phyloP scores from a whole-genome alignment of 352 stramenopile genomes.

The Phytophthora agathidicida region DNA sequence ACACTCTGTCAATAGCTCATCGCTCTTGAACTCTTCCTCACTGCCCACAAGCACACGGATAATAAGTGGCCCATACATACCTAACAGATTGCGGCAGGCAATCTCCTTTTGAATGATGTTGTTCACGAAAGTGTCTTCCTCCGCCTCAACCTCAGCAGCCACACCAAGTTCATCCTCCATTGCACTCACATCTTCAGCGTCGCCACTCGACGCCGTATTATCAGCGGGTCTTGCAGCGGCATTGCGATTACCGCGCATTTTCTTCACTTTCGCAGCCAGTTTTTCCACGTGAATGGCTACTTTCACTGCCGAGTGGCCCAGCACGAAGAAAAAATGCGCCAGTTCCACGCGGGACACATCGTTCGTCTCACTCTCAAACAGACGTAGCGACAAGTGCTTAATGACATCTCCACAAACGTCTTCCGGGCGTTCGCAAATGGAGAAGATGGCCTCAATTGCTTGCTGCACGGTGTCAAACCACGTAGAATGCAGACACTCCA shows the following conservation, averaged over 20 bases:
- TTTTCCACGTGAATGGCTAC: conserved; percentile 95
- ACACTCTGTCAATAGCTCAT: conserved; percentile 90
- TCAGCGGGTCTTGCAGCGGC: conserved; percentile 23
- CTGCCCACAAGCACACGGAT: conserved; percentile 81
- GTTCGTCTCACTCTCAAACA: conserved; percentile 73
- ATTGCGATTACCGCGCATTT: conserved; percentile 79
- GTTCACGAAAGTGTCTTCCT: conserved; percentile 93
- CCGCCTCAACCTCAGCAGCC: conserved; percentile 87
- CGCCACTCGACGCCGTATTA: conserved; percentile 30
- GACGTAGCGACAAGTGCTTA: conserved; percentile 58
- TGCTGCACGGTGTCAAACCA: conserved; percentile 95
- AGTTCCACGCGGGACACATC: conserved; percentile 79
- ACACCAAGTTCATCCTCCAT: conserved; percentile 95
- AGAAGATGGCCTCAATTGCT: conserved; percentile 93
- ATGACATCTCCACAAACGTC: conserved; percentile 78
- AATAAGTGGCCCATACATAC: conserved; percentile 91
- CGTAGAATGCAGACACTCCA: conserved; percentile 51
- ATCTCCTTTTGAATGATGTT: conserved; percentile 93
- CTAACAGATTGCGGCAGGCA: conserved; percentile 92
- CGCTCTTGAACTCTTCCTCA: conserved; percentile 62
- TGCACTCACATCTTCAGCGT: conserved; percentile 72
- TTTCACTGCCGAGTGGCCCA: conserved; percentile 95
- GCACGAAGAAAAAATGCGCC: conserved; percentile 95
- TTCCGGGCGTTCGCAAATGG: conserved; percentile 90
- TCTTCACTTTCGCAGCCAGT: conserved; percentile 85